phyloP scores from a whole-genome alignment of 495 filamentous ascomycete species.

The Daldinia childiae region DNA sequence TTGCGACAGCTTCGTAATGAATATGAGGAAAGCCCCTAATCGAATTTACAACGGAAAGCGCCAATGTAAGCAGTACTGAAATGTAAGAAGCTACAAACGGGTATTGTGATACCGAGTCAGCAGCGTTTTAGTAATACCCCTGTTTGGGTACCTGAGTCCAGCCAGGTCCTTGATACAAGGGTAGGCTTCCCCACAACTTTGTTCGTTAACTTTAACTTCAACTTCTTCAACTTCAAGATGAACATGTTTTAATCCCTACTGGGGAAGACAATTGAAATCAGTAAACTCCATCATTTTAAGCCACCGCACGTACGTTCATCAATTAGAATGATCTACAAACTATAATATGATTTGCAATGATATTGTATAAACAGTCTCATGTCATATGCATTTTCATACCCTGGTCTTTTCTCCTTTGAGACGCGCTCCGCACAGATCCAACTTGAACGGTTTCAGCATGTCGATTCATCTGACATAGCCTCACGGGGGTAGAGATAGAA shows the following conservation, averaged over 20 bases:
- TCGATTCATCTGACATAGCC: slow-evolving; percentile 40
- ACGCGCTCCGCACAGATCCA: slow-evolving; percentile 41
- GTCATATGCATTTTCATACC: slow-evolving; percentile 8
- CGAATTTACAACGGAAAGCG: background rate
- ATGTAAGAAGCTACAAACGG: slow-evolving; percentile 21
- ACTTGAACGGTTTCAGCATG: slow-evolving; percentile 50
- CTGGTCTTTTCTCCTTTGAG: slow-evolving; percentile 29
- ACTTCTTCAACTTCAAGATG: slow-evolving; percentile 6
- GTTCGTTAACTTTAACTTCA: slow-evolving; percentile 5
- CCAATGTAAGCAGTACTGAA: slow-evolving; percentile 7
- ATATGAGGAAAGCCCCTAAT: too few species aligned
- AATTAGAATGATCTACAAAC: background rate
- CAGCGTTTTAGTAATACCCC: slow-evolving; percentile 3
- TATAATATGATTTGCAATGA: slow-evolving; percentile 1
- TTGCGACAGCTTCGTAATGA: too few species aligned
- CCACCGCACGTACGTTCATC: background rate
- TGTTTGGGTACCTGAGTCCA: background rate
- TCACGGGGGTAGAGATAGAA: slow-evolving; percentile 20
- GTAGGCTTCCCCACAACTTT: slow-evolving; percentile 22
- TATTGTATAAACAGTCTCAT: slow-evolving; percentile 1
- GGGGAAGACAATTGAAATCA: background rate
- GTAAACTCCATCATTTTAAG: background rate
- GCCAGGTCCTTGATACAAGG: slow-evolving; percentile 10
- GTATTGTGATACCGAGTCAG: slow-evolving; percentile 17
- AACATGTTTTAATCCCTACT: background rate